Evolutionary conservation across 495 filamentous ascomycete species (phyloP), one percentile per base, ranked within the genome.

Genomic region (Gamarada debralockiae): DNA sequence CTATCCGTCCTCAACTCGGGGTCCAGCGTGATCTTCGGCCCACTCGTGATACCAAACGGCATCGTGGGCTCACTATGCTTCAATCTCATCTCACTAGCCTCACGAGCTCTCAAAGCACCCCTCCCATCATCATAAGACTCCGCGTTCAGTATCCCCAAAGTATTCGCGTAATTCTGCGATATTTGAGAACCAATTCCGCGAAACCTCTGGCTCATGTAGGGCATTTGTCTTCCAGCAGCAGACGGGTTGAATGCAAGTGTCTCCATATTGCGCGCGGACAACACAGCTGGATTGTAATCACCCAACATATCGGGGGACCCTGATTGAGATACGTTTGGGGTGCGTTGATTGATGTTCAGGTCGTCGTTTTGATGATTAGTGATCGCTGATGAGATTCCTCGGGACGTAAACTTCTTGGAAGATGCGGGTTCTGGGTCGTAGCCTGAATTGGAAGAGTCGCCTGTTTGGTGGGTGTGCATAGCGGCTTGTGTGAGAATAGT

Each of bases 91-190:
- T 40, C n/a, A 9, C 41, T 15, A 17, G 34, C 25, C 21, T 55
- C 22, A 20, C 22, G 21, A 9, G 46, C 22, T 18, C 18, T 54
- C 22, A 53, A 15, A 12, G 25, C 25, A 48, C 29, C 27, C 10
- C 39, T 47, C 13, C 63, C 64, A 13, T 68, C 65, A 36, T 73
- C 65, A 53, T 78, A 77, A 27, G 67, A 58, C 58, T 80, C 76
- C 34, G 71, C 73, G 57, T 66, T 74, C 50, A 79, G 68, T 38
- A 77, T 75, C 8, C 73, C 55, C 22, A 76, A 61, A 41, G 73
- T 56, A n/a, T 50, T 53, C 10, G 49, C 50, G 18, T 53, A 53
- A 39, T 52, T 56, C 14, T n/a, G 13, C 20, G 46, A 45, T 44
- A 58, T 52, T 21, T 56, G 41, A 7, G 42, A 17, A 14, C 52